Percentiles rank a stretch among this genome's conserved stretches.
Evolutionary conservation across 306 rosid species (phyloP).

Genomic region (Glycine latifolia): DNA sequence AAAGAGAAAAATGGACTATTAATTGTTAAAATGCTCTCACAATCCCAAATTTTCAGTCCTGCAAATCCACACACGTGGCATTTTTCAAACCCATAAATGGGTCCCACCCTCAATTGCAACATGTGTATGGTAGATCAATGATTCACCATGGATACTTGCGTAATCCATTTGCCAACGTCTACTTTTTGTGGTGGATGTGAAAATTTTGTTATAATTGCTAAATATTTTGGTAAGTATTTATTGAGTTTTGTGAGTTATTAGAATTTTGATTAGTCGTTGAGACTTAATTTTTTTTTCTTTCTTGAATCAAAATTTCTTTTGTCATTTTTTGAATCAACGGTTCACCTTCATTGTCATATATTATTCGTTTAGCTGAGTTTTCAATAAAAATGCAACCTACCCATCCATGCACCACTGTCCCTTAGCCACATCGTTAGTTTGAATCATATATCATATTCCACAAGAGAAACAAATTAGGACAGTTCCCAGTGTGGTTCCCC

Average conservation of each 20-base stretch:
- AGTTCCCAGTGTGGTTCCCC: conserved; percentile 9
- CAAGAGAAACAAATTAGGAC: conserved; percentile 3
- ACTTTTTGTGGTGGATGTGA: no score
- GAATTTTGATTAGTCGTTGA: no score
- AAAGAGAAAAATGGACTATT: neutral
- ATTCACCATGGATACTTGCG: neutral
- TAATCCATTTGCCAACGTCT: neutral
- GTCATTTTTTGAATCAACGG: conserved; percentile 6
- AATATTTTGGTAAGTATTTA: no score
- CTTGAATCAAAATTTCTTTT: no score
- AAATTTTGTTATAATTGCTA: no score
- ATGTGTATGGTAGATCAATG: neutral
- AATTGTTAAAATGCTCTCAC: neutral
- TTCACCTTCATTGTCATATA: neutral
- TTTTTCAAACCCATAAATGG: neutral
- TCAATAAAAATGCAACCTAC: neutral
- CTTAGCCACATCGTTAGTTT: conserved; percentile 10
- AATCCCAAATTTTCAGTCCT: neutral
- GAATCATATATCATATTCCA: conserved; percentile 20
- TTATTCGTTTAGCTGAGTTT: neutral
- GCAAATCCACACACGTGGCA: conserved; percentile 15
- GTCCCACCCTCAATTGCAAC: neutral
- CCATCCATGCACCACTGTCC: neutral
- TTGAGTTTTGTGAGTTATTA: no score
- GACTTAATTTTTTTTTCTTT: no score